Evolutionary conservation across 139 green algal genomes (phyloP), one percentile per base, ranked within the genome.

Genomic region (Chlorella ohadii): DNA sequence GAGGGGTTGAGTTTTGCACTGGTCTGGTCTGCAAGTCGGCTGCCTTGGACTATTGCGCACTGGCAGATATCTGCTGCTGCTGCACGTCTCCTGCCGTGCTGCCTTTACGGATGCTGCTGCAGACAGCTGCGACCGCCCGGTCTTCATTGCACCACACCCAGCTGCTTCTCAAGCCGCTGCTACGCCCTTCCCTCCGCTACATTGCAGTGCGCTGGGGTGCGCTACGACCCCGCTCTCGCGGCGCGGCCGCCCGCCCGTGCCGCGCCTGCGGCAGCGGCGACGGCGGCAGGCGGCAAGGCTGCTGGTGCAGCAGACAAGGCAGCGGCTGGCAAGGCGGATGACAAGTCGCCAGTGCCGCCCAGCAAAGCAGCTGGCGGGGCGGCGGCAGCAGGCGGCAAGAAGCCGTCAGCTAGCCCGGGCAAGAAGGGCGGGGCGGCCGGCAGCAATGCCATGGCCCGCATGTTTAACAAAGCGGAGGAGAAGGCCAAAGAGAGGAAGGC

Each of bases 121-220:
- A n/a, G n/a, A n/a, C n/a, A n/a, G n/a, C n/a, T n/a, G n/a, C n/a
- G n/a, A n/a, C n/a, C n/a, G n/a, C n/a, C n/a, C n/a, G n/a, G n/a
- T n/a, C n/a, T n/a, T n/a, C n/a, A n/a, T n/a, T n/a, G n/a, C n/a
- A n/a, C n/a, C n/a, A n/a, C n/a, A n/a, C n/a, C n/a, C n/a, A n/a
- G n/a, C n/a, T n/a, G n/a, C n/a, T n/a, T n/a, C n/a, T 59, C 22
- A 3, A 22, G 51, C 51, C 15, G 12, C 51, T 23, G 51, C 51
- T 59, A 22, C 51, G 6, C 7, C 44, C 11, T 11, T 55, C 11
- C 6, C 44, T 6, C 44, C 44, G 44, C 6, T 51, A 9, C 44
- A 51, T 51, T 22, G 78, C 78, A 65, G 39, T 83, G 78, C 78
- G 59, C 36, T 1, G 76, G 57, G 11, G 64, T 82, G 76, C 76